Evolutionary conservation across 108 stramenopile genomes (phyloP).

Genomic region (Mediolabrus comicus): DNA sequence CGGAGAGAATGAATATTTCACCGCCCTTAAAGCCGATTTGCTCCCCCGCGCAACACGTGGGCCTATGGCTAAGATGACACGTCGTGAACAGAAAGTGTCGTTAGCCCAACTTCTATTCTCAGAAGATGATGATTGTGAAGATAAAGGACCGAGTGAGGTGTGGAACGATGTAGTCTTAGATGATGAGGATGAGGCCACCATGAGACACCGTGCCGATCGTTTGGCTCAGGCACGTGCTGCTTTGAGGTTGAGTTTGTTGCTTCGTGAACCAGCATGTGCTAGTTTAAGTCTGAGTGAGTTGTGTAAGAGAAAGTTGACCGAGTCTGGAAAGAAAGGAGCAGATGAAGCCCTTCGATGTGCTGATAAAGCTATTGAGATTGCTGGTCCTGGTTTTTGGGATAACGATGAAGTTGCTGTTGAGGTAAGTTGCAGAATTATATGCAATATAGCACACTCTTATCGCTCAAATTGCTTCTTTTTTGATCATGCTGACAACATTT

Average conservation of each 20-base stretch:
- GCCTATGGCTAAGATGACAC: constrained; percentile 68
- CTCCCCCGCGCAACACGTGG: constrained; percentile 79
- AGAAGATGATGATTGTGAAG: constrained; percentile 82
- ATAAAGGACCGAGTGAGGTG: constrained; percentile 85
- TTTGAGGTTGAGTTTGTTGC: constrained; percentile 66
- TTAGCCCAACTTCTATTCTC: constrained; percentile 86
- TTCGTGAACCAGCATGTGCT: constrained; percentile 86
- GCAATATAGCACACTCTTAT: background rate
- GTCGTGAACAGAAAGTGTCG: constrained; percentile 85
- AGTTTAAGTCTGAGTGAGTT: constrained; percentile 86
- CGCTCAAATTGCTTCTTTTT: background rate
- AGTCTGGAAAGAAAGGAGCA: constrained; percentile 74
- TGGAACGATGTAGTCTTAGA: constrained; percentile 60
- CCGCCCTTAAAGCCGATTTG: constrained; percentile 74
- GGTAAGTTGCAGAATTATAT: constrained; percentile 53
- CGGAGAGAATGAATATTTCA: constrained; percentile 83
- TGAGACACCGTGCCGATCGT: constrained; percentile 61
- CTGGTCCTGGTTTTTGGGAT: constrained; percentile 86
- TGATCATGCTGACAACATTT: background rate
- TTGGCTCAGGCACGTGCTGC: constrained; percentile 74
- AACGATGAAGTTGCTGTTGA: constrained; percentile 83
- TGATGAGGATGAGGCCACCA: constrained; percentile 64
- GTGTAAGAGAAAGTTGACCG: constrained; percentile 79
- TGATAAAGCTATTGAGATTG: constrained; percentile 85
- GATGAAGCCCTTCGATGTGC: constrained; percentile 83